These are phyloP conservation scores for Lodderomyces metapsilosis DNA, from an alignment of 1,139 yeast genomes.

Conservation along the genomic window DNA sequence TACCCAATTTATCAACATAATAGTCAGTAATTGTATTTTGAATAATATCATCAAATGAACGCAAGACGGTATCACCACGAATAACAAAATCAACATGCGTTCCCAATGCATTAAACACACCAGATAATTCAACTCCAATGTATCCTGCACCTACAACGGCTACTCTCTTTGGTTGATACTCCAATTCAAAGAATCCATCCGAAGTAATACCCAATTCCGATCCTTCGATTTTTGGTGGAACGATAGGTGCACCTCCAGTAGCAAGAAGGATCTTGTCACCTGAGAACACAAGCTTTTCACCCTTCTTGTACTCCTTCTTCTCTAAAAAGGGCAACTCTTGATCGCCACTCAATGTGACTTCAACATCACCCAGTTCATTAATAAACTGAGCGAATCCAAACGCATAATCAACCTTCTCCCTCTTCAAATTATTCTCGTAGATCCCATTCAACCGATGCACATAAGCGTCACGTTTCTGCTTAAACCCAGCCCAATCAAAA, in stretches of 20 bases:
- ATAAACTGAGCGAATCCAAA: conserved; percentile 86
- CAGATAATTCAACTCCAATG: conserved; percentile 93
- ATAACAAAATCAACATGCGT: conserved; percentile 85
- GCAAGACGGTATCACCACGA: conserved; percentile 85
- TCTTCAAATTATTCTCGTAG: conserved; percentile 79
- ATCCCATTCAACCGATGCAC: conserved; percentile 85
- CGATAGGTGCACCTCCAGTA: conserved; percentile 84
- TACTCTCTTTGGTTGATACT: conserved; percentile 81
- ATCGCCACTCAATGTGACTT: conserved; percentile 56
- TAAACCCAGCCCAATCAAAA: conserved; percentile 80
- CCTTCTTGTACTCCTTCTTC: conserved; percentile 30
- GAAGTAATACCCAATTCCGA: conserved; percentile 82
- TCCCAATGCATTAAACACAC: conserved; percentile 86
- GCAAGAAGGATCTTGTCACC: conserved; percentile 87
- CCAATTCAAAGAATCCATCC: conserved; percentile 85
- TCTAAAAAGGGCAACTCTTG: conserved; percentile 38
- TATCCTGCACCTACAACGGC: conserved; percentile 98
- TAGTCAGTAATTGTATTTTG: conserved; percentile 76
- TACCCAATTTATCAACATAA: conserved; percentile 73
- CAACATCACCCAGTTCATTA: conserved; percentile 65
- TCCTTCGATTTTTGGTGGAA: conserved; percentile 74
- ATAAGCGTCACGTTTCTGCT: conserved; percentile 89
- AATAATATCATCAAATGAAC: conserved; percentile 82
- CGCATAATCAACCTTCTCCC: conserved; percentile 84
- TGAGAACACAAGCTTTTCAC: conserved; percentile 60